phyloP scores from a whole-genome alignment of 805 yeast species.

The Nakazawaea ambrosiae region DNA sequence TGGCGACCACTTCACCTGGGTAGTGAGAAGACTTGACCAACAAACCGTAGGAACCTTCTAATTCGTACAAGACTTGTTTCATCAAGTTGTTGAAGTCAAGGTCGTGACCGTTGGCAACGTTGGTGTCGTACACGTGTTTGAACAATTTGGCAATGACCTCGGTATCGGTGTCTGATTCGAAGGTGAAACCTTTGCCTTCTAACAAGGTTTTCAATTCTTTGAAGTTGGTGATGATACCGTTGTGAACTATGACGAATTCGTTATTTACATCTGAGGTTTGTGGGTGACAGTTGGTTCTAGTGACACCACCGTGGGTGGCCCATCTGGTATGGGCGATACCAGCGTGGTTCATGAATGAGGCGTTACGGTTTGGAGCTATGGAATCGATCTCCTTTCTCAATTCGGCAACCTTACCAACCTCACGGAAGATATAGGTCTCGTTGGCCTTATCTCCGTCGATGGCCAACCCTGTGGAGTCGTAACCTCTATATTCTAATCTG shows the following conservation, averaged over 20 bases:
- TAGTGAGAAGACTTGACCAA: conserved; percentile 86
- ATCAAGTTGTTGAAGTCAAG: conserved; percentile 88
- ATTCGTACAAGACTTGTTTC: conserved; percentile 84
- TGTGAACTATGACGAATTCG: conserved; percentile 91
- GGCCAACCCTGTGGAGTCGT: conserved; percentile 96
- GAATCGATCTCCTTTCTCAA: conserved; percentile 58
- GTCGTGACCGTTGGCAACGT: conserved; percentile 62
- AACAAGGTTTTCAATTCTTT: conserved; percentile 84
- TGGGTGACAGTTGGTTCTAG: conserved; percentile 85
- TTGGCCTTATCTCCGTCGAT: conserved; percentile 80
- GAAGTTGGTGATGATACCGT: conserved; percentile 96
- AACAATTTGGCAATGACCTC: conserved; percentile 96
- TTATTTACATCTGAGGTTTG: conserved; percentile 79
- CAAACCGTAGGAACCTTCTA: conserved; percentile 97
- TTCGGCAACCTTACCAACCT: conserved; percentile 86
- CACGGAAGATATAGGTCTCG: conserved; percentile 68
- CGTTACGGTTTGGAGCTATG: conserved; percentile 47
- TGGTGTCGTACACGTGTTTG: conserved; percentile 82
- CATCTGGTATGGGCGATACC: conserved; percentile 99
- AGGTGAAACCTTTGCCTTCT: conserved; percentile 67
- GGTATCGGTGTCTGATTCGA: conserved; percentile 93
- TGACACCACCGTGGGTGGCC: conserved; percentile 99
- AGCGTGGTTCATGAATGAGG: conserved; percentile 73
- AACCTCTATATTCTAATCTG: conserved; percentile 95
- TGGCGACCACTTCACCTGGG: conserved; percentile 94